These are phyloP conservation scores for Polytrichum commune DNA, from an alignment of 225 moss, liverwort and hornwort genomes.

Conservation along the genomic window DNA sequence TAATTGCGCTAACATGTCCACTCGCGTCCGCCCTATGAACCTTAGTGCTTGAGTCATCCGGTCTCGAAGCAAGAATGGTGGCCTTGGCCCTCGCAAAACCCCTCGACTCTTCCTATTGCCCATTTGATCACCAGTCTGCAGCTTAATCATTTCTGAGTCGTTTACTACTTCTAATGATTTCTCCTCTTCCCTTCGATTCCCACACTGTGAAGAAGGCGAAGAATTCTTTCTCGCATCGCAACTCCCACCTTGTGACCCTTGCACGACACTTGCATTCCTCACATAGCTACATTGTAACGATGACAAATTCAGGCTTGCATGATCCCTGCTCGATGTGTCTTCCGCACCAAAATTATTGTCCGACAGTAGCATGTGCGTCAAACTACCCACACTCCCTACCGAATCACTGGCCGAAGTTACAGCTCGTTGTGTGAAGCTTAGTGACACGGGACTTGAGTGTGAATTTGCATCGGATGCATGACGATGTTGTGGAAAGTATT, in stretches of 20 bases:
- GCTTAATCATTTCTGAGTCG: slow-evolving; percentile 26
- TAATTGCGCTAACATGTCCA: slow-evolving; percentile 71
- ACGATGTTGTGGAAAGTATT: slow-evolving; percentile 17
- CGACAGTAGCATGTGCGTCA: slow-evolving; percentile 10
- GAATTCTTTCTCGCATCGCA: too few relatives aligned
- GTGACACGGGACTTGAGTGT: slow-evolving; percentile 3
- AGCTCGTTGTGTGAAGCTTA: background rate
- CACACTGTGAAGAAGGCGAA: too few relatives aligned
- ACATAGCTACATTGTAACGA: too few relatives aligned
- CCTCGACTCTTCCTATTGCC: slow-evolving; percentile 11
- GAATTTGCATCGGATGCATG: too few relatives aligned
- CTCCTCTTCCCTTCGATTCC: slow-evolving; percentile 22
- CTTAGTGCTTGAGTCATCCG: slow-evolving; percentile 47
- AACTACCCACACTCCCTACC: background rate
- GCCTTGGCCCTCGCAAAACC: slow-evolving; percentile 10
- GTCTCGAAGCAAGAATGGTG: slow-evolving; percentile 19
- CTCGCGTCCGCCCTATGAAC: slow-evolving; percentile 29
- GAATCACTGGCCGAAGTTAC: slow-evolving; percentile 17
- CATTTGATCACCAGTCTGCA: slow-evolving; percentile 25
- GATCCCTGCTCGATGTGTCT: background rate
- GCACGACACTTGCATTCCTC: slow-evolving; percentile 3
- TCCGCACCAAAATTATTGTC: slow-evolving; percentile 10
- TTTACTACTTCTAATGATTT: slow-evolving; percentile 34
- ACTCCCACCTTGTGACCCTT: background rate
- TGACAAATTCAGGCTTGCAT: background rate